Conservation (phyloP, 768 basidiomycete genomes). For the Saitozyma sp. region DNA sequence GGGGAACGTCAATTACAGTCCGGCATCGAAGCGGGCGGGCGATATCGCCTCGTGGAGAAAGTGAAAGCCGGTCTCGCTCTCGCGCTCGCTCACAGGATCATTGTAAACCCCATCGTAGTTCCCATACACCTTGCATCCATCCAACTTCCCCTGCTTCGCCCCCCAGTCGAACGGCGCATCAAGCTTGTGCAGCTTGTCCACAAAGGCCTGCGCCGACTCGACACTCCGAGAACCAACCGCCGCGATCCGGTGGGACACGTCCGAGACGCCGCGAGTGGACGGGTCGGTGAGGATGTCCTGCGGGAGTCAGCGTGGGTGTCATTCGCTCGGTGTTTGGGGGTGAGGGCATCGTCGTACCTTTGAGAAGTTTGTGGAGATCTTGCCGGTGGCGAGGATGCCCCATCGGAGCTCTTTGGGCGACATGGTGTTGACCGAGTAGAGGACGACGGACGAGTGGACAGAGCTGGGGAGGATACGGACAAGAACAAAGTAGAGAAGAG, state of each 20-base stretch:
- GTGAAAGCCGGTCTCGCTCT: too few species aligned
- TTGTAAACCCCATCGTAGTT: constrained; percentile 72
- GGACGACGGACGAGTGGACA: too few species aligned
- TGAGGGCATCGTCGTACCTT: constrained; percentile 57
- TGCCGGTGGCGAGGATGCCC: constrained; percentile 85
- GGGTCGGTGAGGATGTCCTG: constrained; percentile 78
- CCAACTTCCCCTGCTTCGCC: constrained; percentile 32
- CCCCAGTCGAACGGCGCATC: constrained; percentile 29
- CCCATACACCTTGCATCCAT: constrained; percentile 67
- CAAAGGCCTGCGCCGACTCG: constrained; percentile 70
- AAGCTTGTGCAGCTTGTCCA: constrained; percentile 59
- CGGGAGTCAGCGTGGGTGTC: background rate
- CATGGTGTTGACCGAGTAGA: background rate
- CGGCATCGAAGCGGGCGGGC: too few species aligned
- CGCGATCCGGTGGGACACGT: constrained; percentile 46
- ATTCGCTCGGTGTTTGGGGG: background rate
- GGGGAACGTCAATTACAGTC: constrained; percentile 23
- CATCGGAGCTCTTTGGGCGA: constrained; percentile 59
- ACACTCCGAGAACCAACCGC: constrained; percentile 77
- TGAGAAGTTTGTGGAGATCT: constrained; percentile 68
- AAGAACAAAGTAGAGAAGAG: too few species aligned
- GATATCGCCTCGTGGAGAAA: too few species aligned
- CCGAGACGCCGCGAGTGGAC: constrained; percentile 55
- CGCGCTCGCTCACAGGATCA: constrained; percentile 59
- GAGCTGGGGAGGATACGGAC: too few species aligned